phyloP scores from a whole-genome alignment of 139 green algal genomes.

The Chlamydomonas incerta region DNA sequence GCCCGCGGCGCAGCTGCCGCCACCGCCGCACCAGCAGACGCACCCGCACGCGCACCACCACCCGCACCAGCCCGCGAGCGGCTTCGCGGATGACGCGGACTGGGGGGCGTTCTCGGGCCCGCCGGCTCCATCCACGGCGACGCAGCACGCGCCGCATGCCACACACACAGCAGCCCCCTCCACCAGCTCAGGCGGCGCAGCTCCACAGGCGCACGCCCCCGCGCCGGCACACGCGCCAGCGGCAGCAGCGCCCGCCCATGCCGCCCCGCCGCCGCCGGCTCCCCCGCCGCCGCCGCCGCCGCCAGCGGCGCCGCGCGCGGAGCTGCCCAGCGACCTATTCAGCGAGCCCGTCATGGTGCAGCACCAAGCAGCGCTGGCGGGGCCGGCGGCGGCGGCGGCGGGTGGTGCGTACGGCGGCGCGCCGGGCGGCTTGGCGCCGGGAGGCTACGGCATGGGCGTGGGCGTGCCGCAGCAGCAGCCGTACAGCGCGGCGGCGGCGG shows the following conservation, averaged over 20 bases:
- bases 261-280: background rate
- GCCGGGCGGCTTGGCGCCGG: too few relatives aligned
- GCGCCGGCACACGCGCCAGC: too few relatives aligned
- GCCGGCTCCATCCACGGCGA: background rate
- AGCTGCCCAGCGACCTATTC: constrained; percentile 33
- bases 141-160: background rate
- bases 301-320: background rate
- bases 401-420: too few relatives aligned
- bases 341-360: background rate
- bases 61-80: background rate
- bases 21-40: background rate
- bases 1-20: background rate
- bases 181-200: background rate
- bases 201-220: too few relatives aligned
- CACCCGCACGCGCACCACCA: background rate
- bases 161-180: background rate
- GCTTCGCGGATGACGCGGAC: constrained; percentile 40
- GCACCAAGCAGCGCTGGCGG: background rate
- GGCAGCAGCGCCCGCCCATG: background rate
- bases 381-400: too few relatives aligned
- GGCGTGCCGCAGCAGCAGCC: too few relatives aligned
- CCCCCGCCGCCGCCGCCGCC: background rate
- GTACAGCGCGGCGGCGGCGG: too few relatives aligned
- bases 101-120: constrained; percentile 27
- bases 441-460: too few relatives aligned